Percentiles rank a stretch among this genome's conserved stretches.
phyloP scores from a whole-genome alignment of 495 filamentous ascomycete species.

The Apodospora peruviana region DNA sequence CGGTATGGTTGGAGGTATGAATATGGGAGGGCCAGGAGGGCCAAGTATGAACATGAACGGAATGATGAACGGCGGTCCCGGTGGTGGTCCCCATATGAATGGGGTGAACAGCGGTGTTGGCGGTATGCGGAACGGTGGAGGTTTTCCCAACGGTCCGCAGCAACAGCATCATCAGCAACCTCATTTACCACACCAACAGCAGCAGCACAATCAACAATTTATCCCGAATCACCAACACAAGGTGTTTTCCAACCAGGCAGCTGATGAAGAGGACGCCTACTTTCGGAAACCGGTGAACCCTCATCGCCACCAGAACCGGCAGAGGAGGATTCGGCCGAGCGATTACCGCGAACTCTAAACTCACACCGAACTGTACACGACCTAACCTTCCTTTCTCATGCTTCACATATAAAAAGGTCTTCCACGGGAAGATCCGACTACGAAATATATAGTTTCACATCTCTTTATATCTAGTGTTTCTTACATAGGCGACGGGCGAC shows the following conservation, averaged over 20 bases:
- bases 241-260: slow-evolving; percentile 63
- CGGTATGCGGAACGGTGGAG: too few species aligned
- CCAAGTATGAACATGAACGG: slow-evolving; percentile 22
- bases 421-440: too few species aligned
- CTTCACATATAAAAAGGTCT: too few species aligned
- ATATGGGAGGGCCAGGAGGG: slow-evolving; percentile 40
- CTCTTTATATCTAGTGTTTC: not conserved
- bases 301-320: slow-evolving; percentile 76
- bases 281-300: slow-evolving; percentile 96
- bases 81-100: slow-evolving; percentile 5
- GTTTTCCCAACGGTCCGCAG: too few species aligned
- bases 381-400: too few species aligned
- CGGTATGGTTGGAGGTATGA: slow-evolving; percentile 36
- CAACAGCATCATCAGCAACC: slow-evolving; percentile 24
- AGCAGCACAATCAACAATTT: slow-evolving; percentile 19
- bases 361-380: too few species aligned
- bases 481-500: too few species aligned
- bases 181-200: slow-evolving; percentile 27
- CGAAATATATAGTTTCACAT: too few species aligned
- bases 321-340: slow-evolving; percentile 72
- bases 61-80: slow-evolving; percentile 8
- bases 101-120: slow-evolving; percentile 1
- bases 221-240: slow-evolving; percentile 21
- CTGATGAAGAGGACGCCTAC: slow-evolving; percentile 86
- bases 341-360: slow-evolving; percentile 80